Percentiles rank a stretch among this genome's conserved stretches.
Conservation (phyloP, 2,329 filamentous ascomycete genomes). For the Hymenoscyphus occultus region DNA sequence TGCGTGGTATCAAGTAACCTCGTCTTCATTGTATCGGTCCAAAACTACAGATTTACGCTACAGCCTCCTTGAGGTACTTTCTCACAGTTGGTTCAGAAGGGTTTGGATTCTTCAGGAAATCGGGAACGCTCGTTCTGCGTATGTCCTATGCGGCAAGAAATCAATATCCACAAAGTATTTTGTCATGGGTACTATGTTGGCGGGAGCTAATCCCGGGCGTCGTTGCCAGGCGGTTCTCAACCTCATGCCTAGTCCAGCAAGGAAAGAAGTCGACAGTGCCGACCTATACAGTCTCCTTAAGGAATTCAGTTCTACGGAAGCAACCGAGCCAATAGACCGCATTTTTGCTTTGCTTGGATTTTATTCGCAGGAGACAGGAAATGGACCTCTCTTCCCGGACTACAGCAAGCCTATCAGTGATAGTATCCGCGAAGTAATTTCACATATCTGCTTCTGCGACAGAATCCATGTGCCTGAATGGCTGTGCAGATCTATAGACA, state of each 20-base stretch:
- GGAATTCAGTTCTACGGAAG: not conserved
- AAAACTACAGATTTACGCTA: too few relatives aligned
- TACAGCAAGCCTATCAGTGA: not conserved
- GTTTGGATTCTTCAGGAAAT: not conserved
- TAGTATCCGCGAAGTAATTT: too few relatives aligned
- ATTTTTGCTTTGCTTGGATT: not conserved
- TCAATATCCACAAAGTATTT: not conserved
- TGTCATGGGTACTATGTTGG: not conserved
- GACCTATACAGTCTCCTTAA: not conserved
- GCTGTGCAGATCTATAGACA: too few relatives aligned
- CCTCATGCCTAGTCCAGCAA: not conserved
- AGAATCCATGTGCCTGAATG: too few relatives aligned
- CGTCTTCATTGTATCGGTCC: too few relatives aligned
- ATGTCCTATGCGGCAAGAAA: not conserved
- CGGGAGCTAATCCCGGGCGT: not conserved
- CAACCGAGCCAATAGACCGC: not conserved
- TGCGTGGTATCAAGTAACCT: not conserved
- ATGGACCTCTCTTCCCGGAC: not conserved
- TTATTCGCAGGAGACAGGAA: not conserved
- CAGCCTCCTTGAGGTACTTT: too few relatives aligned
- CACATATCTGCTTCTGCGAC: too few relatives aligned
- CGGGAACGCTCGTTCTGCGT: not conserved
- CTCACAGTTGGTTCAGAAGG: not conserved
- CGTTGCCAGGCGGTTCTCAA: not conserved
- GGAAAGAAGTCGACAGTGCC: not conserved